These are phyloP conservation scores for Alternaria triticimaculans DNA, from an alignment of 2,329 filamentous ascomycete genomes.

Conservation along the genomic window DNA sequence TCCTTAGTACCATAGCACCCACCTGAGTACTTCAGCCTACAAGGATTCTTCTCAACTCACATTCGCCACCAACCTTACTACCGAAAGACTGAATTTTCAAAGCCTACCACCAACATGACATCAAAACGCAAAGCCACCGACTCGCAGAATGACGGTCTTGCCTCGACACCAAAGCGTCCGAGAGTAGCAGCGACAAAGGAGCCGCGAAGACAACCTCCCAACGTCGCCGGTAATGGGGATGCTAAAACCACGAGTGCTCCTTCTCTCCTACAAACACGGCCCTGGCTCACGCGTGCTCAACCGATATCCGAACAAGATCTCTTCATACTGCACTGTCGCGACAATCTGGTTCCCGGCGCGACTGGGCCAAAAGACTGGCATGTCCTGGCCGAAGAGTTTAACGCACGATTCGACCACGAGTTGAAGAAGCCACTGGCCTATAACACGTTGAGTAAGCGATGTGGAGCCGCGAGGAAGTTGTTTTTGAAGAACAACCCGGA, in stretches of 20 bases:
- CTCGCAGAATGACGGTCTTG: not conserved
- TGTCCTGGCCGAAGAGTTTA: constrained; percentile 3
- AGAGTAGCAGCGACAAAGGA: not conserved
- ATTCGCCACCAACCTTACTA: not conserved
- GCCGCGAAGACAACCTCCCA: not conserved
- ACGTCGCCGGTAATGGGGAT: not conserved
- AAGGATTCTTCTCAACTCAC: not conserved
- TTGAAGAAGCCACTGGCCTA: not conserved
- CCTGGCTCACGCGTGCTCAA: not conserved
- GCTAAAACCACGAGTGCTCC: not conserved
- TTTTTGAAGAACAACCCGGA: constrained; percentile 4
- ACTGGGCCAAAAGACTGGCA: constrained; percentile 4
- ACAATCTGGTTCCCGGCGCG: constrained; percentile 4
- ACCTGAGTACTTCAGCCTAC: not conserved
- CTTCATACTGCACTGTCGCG: constrained; percentile 4
- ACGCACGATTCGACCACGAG: not conserved
- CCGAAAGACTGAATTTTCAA: not conserved
- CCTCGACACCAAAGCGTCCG: not conserved
- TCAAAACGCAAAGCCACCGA: not conserved
- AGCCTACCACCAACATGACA: not conserved
- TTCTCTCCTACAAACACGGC: not conserved
- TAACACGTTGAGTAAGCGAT: constrained; percentile 6
- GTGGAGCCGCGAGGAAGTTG: not conserved
- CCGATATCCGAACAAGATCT: not conserved
- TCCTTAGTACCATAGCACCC: not conserved